Base-by-base conservation (phyloP, 2,329 filamentous ascomycete genomes). In the Stenocarpella maydis region DNA sequence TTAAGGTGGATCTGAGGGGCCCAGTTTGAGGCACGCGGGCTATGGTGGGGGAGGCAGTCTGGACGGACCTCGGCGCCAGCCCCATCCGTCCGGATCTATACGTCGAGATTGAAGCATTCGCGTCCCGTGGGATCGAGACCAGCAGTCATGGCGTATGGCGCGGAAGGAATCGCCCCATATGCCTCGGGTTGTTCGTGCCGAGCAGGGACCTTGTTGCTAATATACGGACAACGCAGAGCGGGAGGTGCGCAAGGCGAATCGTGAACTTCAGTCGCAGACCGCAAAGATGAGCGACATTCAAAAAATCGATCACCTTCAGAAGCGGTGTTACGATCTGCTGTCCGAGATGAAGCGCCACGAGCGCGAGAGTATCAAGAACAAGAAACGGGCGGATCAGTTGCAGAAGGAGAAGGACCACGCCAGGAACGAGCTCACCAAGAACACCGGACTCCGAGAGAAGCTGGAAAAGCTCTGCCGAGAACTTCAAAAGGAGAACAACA, bases 401-500 rank as follows among this genome's bases (percentile, higher is more conserved):
- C 96, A 99, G 80, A 99, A 98, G 79, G 96, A 99, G 76, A 97
- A 97, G 80, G 96, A 99, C 78, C 90, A 93, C 74, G 92, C 92
- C 69, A 90, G 94, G 75, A 92, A 91, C 55, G 96, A 99, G 79
- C 85, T 97, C 68, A 95, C 90, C 82, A 97, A 97, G 82, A 95
- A 95, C 26, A 91, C 92, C 24, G 92, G 91, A 1, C 89, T 98
- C 78, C 98, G 97, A 80, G 95, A 98, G 79, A 98, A 98, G 82
- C 85, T 99, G 54, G 96, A 99, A 81, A 99, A 98, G 79, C 85
- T 99, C 39, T 98, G 95, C 76, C 87, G 96, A 68, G 96, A 99
- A 80, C 86, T 99, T 67, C 96, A 97, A 71, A 92, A 95, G 76
- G 96, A 99, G 78, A 99, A 99, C 80, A 98, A 98, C 82, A 97